Evolutionary conservation across 2,329 filamentous ascomycete genomes (phyloP).

Genomic region (Beauveria medogensis): DNA sequence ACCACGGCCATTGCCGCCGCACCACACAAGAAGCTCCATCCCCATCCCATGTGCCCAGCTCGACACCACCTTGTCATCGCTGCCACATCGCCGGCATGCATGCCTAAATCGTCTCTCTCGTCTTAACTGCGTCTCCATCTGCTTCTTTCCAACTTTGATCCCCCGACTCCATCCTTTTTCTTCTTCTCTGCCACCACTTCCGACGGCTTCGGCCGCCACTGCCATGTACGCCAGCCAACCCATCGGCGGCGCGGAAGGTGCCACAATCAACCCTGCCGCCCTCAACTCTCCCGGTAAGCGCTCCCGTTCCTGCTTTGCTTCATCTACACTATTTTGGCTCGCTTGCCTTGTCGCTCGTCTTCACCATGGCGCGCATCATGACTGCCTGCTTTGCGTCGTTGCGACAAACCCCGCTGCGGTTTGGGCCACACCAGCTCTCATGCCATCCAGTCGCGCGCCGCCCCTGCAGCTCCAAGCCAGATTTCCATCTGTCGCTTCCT

Average conservation of each 20-base stretch:
- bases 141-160: background rate
- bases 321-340: slow-evolving; percentile 1
- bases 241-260: slow-evolving; percentile 72
- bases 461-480: slow-evolving; percentile 10
- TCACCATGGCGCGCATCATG: slow-evolving; percentile 6
- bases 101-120: slow-evolving; percentile 1
- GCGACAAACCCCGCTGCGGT: background rate
- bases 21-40: slow-evolving; percentile 9
- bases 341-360: slow-evolving; percentile 12
- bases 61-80: slow-evolving; percentile 8
- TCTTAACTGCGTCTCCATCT: slow-evolving; percentile 1
- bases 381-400: slow-evolving; percentile 2
- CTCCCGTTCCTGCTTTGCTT: slow-evolving; percentile 11
- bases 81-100: slow-evolving; percentile 11
- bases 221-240: slow-evolving; percentile 38
- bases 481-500: slow-evolving; percentile 7
- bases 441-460: background rate
- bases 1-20: slow-evolving; percentile 10
- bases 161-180: background rate
- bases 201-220: slow-evolving; percentile 14
- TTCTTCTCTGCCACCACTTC: slow-evolving; percentile 16
- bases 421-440: background rate
- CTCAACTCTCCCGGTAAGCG: slow-evolving; percentile 70
- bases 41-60: slow-evolving; percentile 12
- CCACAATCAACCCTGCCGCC: slow-evolving; percentile 84